A percentile compares a stretch with the other conserved stretches of the same genome.
Evolutionary conservation across 2,329 filamentous ascomycete species (phyloP).

Genomic region (Falciphora oryzae): DNA sequence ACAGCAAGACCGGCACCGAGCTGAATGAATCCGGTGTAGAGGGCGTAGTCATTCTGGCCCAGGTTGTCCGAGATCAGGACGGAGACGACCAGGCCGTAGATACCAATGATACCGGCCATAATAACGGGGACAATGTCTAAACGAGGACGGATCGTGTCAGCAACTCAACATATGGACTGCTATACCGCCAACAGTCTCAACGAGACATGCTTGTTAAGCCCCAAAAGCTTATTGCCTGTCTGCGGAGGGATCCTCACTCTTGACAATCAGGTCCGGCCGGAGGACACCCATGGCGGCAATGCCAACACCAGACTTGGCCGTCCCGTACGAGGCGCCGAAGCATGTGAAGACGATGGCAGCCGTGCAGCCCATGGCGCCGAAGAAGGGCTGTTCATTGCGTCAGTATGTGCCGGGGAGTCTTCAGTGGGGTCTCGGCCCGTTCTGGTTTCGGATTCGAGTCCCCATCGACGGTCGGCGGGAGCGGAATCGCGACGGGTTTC

Average conservation of each 20-base stretch:
- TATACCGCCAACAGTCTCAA: too few species aligned
- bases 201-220: too few species aligned
- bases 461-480: not conserved
- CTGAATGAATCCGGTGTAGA: conserved; percentile 82
- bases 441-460: conserved; percentile 16
- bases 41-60: conserved; percentile 58
- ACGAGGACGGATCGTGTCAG: not conserved
- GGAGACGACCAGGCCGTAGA: conserved; percentile 87
- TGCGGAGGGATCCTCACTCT: conserved; percentile 63
- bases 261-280: conserved; percentile 95
- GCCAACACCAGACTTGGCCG: conserved; percentile 98
- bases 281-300: conserved; percentile 98
- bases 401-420: not conserved
- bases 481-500: conserved; percentile 18
- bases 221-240: conserved; percentile 8
- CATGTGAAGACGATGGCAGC: conserved; percentile 47
- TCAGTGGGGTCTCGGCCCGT: not conserved
- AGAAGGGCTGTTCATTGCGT: conserved; percentile 60
- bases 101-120: conserved; percentile 99
- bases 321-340: conserved; percentile 86
- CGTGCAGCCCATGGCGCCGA: conserved; percentile 95
- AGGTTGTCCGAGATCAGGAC: conserved; percentile 80
- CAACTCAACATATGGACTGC: not conserved
- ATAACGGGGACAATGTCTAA: conserved; percentile 98
- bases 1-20: conserved; percentile 77